Base-by-base conservation (phyloP, 1,139 yeast genomes). In the Yamadazyma triangularis region DNA sequence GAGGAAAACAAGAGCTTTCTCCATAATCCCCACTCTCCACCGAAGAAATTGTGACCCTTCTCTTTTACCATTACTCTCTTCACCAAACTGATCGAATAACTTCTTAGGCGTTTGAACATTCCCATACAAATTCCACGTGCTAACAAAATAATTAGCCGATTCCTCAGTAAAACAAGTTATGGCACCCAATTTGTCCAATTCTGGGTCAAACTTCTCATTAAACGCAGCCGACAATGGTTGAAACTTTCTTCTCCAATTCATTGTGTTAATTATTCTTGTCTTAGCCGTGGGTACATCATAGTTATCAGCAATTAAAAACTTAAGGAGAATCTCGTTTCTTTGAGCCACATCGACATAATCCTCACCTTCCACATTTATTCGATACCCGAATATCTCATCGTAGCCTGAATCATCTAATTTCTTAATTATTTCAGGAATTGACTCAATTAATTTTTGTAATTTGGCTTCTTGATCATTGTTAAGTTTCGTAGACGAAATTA, bases 1-100 rank as follows among this genome's bases (percentile, higher is more conserved):
- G 26, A 85, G 50, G 32, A 79, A 57, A 33, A 75, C 76, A 35
- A 87, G 52, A 0, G 91, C 77, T 41, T 78, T 74, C 57, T 88
- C 96, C 96, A 88, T 88, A 21, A 87, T 63, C 1, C 95, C 96
- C 28, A 87, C 74, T 48, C 96, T 68, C 87, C 95, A 88, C 41
- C 96, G 64, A 39, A 87, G 53, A 47, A 88, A 88, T 36, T 64
- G 70, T 14, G 85, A 75, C 2, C 72, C 70, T 4, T 61, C 60
- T 5, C 31, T 35, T 4, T 34, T 31, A n/a, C 38, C 30, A 15
- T 33, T 36, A 16, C 34, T 42, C 8, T 41, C 47, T 15, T 45
- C 51, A 8, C 68, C 71, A 30, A 70, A 61, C 41, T 80, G 77
- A 27, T 71, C 70, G 51, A 88, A 86, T 21, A 85, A 59, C 34